These are phyloP conservation scores for Penicillium ochrochloron DNA, from an alignment of 495 filamentous ascomycete genomes.

Conservation along the genomic window DNA sequence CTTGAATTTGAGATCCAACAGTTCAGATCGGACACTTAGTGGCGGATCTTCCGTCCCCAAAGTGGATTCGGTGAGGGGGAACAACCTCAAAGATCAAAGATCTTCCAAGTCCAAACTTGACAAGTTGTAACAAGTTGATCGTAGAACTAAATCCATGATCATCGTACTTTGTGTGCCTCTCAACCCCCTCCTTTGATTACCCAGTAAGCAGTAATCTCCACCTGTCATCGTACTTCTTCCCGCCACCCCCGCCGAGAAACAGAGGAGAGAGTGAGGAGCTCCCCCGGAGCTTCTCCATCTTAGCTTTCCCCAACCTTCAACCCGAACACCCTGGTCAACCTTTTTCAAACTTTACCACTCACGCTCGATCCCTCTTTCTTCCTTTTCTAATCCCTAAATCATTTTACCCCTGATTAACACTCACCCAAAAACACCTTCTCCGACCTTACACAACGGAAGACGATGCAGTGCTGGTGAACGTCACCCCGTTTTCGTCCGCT, in stretches of 20 bases:
- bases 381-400: too few relatives aligned
- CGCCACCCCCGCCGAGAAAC: not conserved
- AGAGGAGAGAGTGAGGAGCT: not conserved
- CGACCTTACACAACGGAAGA: conserved; percentile 23
- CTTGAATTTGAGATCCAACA: not conserved
- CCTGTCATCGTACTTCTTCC: not conserved
- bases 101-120: not conserved
- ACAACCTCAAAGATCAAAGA: not conserved
- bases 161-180: not conserved
- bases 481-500: conserved; percentile 26
- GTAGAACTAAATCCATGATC: too few relatives aligned
- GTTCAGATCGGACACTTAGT: not conserved
- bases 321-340: not conserved
- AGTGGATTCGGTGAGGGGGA: conserved; percentile 9
- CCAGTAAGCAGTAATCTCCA: not conserved
- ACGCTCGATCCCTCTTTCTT: too few relatives aligned
- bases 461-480: conserved; percentile 29
- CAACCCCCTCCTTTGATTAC: too few relatives aligned
- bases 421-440: conserved; percentile 1
- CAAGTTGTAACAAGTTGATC: too few relatives aligned
- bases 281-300: conserved; percentile 11
- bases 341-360: not conserved
- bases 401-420: conserved; percentile 17
- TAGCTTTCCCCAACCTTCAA: not conserved
- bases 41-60: conserved; percentile 1